Base-by-base conservation (phyloP, 2,329 filamentous ascomycete genomes). In the Verticillium klebahnii region DNA sequence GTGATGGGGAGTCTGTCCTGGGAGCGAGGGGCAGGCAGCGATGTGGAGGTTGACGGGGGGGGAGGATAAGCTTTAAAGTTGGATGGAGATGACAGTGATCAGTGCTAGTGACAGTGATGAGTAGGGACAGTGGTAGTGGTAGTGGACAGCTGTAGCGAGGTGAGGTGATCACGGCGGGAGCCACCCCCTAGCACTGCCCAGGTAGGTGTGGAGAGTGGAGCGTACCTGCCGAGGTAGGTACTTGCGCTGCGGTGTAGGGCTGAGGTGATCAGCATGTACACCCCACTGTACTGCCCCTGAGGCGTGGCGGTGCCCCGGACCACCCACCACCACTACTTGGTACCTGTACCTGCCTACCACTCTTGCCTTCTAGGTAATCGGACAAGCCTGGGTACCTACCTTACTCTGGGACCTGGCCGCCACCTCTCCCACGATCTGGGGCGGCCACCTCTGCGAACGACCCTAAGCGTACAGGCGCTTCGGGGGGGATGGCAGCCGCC, bases 21-120 rank as follows among this genome's bases (percentile, higher is more conserved):
- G 59, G 57, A 56, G 64, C 63, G 65, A 56, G 54, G 58, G 62
- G 63, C 60, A 29, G 62, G 64, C 67, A 64, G 66, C 56, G 59
- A 19, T 19, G 50, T 36, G 36, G 40, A 45, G 32, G 32, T 37
- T 37, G 23, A 32, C 19, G 19, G 37, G 32, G 45, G 19, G 19
- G 37, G 32, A 34, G 14, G 32, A 31, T 25, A 34, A 9, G 37
- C 45, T 23, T 19, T 12, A 14, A 39, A 45, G 45, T 9, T 11
- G 23, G 45, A 19, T n/a, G n/a, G 17, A 6, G n/a, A 3, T 9
- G n/a, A 50, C 15, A n/a, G 45, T 50, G 19, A 50, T 50, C 45
- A 50, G 29, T 25, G 25, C 25, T 25, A 25, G 9, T 4, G n/a
- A 25, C 15, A n/a, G 45, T 50, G 19, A 50, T 50, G n/a, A 50